phyloP scores from a whole-genome alignment of 345 rosid species.

The Dimocarpus longan region DNA sequence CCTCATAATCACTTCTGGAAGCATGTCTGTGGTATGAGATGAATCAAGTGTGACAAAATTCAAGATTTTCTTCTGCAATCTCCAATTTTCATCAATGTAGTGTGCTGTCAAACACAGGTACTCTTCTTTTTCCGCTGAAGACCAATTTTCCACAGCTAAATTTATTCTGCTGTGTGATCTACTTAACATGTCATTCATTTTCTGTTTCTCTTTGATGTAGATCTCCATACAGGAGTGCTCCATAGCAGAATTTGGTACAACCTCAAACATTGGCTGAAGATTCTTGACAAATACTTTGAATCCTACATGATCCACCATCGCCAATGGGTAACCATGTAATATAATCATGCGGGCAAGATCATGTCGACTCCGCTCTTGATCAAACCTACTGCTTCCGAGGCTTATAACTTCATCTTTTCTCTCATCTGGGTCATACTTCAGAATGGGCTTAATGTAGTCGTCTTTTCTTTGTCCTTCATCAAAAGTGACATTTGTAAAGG shows the following conservation, averaged over 20 bases:
- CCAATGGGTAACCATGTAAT: slow-evolving; percentile 73
- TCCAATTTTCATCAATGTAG: slow-evolving; percentile 86
- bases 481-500: slow-evolving; percentile 53
- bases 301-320: slow-evolving; percentile 89
- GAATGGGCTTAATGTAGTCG: slow-evolving; percentile 57
- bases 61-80: slow-evolving; percentile 70
- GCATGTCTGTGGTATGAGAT: slow-evolving; percentile 82
- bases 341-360: slow-evolving; percentile 97
- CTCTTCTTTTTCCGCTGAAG: slow-evolving; percentile 54
- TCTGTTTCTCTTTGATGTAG: slow-evolving; percentile 78
- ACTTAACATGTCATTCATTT: slow-evolving; percentile 57
- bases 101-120: slow-evolving; percentile 72
- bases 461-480: slow-evolving; percentile 78
- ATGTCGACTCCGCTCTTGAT: slow-evolving; percentile 70
- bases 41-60: slow-evolving; percentile 80
- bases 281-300: slow-evolving; percentile 87
- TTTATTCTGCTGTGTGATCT: slow-evolving; percentile 72
- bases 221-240: slow-evolving; percentile 77
- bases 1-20: slow-evolving; percentile 74
- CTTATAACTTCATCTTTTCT: slow-evolving; percentile 69
- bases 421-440: slow-evolving; percentile 72
- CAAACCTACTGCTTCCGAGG: slow-evolving; percentile 70
- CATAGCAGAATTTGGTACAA: slow-evolving; percentile 53
- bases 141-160: slow-evolving; percentile 79
- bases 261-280: slow-evolving; percentile 85